Conservation (phyloP, 2,329 filamentous ascomycete species). For the Fusarium bactridioides region DNA sequence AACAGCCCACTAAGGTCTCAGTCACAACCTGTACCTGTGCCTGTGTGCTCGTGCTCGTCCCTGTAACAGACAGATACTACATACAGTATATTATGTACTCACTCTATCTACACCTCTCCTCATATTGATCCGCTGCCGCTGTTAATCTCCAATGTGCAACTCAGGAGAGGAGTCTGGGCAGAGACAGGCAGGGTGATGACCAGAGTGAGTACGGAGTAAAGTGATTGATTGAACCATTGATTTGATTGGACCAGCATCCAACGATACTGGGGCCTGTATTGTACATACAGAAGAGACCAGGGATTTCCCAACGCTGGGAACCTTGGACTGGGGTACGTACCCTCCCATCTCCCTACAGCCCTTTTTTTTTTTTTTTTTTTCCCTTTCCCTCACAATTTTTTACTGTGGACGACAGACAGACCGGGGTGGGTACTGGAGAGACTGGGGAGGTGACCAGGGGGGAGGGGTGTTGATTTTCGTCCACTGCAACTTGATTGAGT, state of each 20-base stretch:
- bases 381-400: constrained; percentile 12
- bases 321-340: constrained; percentile 21
- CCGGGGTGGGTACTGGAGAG: constrained; percentile 39
- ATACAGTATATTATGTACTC: not conserved
- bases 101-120: constrained; percentile 16
- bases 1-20: constrained; percentile 22
- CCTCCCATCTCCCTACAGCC: not conserved
- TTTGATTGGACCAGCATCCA: constrained; percentile 30
- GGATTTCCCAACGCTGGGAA: constrained; percentile 11
- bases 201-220: constrained; percentile 10
- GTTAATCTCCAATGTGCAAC: constrained; percentile 30
- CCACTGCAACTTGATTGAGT: constrained; percentile 26
- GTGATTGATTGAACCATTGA: constrained; percentile 22
- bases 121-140: constrained; percentile 20
- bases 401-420: constrained; percentile 29
- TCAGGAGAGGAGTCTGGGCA: constrained; percentile 32
- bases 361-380: constrained; percentile 15
- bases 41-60: constrained; percentile 25
- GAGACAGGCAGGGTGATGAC: constrained; percentile 20
- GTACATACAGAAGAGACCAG: not conserved
- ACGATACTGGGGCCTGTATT: constrained; percentile 13
- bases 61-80: constrained; percentile 20
- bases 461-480: constrained; percentile 33
- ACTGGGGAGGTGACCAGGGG: constrained; percentile 31
- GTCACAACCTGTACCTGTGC: constrained; percentile 16